Evolutionary conservation across 2,329 filamentous ascomycete species (phyloP), one percentile per base, ranked within the genome.

Genomic region (Cercospora zeae-maydis): DNA sequence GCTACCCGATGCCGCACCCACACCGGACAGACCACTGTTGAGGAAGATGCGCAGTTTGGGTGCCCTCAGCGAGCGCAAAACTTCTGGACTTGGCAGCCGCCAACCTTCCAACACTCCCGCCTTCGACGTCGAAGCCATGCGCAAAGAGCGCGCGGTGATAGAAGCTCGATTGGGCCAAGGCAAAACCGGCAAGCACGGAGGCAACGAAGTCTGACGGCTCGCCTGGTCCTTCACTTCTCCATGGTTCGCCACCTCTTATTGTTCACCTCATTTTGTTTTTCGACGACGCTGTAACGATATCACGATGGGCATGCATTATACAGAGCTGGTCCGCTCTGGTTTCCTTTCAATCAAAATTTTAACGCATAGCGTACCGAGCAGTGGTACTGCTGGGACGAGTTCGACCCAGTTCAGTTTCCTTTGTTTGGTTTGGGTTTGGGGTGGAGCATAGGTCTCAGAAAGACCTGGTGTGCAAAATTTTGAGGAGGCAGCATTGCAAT

Each of bases 11-110:
- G 34, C 56, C 10, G 60, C 63, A 14, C 56, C 65, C 13, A 52
- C 59, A 6, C 36, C 62, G 6, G 51, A 61, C 7, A 58, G 59
- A 61, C 63, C 69, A 14, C 67, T 67, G 21, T 61, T 77, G 58
- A 71, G 74, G 37, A 77, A 76, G 69, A 76, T 76, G 70, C 73
- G 73, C 52, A 75, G 73, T 59, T 66, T 77, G 49, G 71, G 74
- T 52, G 70, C 71, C 31, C 63, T 77, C 13, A 68, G 70, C 45
- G 67, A 71, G 47, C 72, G 71, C 52, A 71, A 72, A 47, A 63
- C 58, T 33, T 63, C 63, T 21, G 64, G 51, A 24, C 49, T 66
- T 21, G 54, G 52, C 16, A 56, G 62, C 47, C 65, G 65, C 13
- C 67, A 65, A 61, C 39, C 45, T 39, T 62, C 64, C 52, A 61